Base-by-base conservation (phyloP, 2,329 filamentous ascomycete species). In the Alternaria dauci region DNA sequence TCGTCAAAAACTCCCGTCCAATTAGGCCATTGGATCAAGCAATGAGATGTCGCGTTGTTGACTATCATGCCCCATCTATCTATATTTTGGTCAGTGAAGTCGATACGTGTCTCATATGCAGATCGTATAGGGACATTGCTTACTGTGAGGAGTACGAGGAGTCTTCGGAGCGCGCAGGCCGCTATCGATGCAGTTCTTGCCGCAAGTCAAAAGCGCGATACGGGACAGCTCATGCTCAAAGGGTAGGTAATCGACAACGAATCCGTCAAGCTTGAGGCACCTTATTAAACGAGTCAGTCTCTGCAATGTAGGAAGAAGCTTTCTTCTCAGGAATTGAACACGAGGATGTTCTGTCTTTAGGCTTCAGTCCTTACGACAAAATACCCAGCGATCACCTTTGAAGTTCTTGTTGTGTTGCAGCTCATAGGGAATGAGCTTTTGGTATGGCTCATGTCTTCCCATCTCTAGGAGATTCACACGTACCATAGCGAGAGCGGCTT, bases 201-300 rank as follows among this genome's bases (percentile, higher is more conserved):
- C 72, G 25, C 69, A 75, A 3, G 52, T 64, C 20, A 76, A 61
- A 5, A 75, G 53, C 2, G 64, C 60, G 32, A 76, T 62, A 8
- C 47, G 53, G 3, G 62, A 67, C 6, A 76, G 68, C 44, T 75
- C 72, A 32, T 65, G 58, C 38, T 72, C 63, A 25, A 78, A 77
- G 0, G 74, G 72, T 0, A 73, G 65, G n/a, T 68, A 59, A 52
- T 78, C 75, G 25, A 78, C 61, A 8, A 76, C 75, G 51, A 78
- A 76, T 18, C 73, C 73, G 39, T 74, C 67, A 1, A 78, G 74
- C 54, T 70, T 74, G 11, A 78, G 67, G 43, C 64, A 68, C 47
- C 66, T 70, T 43, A 11, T 3, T 25, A 9, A 16, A 3, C 2
- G 8, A 16, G 48, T 64, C 23, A 59, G 55, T 38, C 25, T 30